A percentile compares a stretch with the other conserved stretches of the same genome.
phyloP scores from a whole-genome alignment of 2,329 filamentous ascomycete species.

The Trichoderma citrinoviride region DNA sequence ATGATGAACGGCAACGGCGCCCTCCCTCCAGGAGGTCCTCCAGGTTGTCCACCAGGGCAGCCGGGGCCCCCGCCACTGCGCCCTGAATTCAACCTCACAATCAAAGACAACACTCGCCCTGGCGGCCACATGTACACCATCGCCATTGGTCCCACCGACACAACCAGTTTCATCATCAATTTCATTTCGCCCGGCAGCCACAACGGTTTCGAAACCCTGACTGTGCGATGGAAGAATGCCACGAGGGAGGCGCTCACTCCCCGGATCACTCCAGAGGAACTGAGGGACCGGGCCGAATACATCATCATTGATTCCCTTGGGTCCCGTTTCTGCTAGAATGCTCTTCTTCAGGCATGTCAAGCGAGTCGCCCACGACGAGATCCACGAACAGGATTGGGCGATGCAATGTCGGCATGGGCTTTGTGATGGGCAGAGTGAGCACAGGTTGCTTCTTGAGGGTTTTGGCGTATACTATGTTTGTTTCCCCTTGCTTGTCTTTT shows the following conservation, averaged over 20 bases:
- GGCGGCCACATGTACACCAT: slow-evolving; percentile 27
- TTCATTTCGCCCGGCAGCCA: slow-evolving; percentile 29
- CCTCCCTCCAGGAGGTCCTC: too few relatives aligned
- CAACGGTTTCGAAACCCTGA: slow-evolving; percentile 25
- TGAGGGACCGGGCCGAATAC: slow-evolving; percentile 24
- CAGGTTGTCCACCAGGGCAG: too few relatives aligned
- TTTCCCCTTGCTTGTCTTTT: too few relatives aligned
- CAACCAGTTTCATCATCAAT: slow-evolving; percentile 23
- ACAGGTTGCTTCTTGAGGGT: too few relatives aligned
- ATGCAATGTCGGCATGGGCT: too few relatives aligned
- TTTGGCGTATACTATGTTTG: too few relatives aligned
- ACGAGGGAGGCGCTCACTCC: slow-evolving; percentile 27
- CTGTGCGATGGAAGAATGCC: slow-evolving; percentile 33
- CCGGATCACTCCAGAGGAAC: slow-evolving; percentile 27
- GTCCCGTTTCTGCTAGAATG: too few relatives aligned
- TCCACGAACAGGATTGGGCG: too few relatives aligned
- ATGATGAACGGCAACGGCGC: too few relatives aligned
- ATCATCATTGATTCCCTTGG: slow-evolving; percentile 21
- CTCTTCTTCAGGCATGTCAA: too few relatives aligned
- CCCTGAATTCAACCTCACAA: slow-evolving; percentile 22
- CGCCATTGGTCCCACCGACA: slow-evolving; percentile 24
- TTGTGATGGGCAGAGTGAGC: too few relatives aligned
- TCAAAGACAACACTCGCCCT: slow-evolving; percentile 26
- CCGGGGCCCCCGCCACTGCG: not conserved
- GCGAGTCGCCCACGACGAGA: too few relatives aligned